These are phyloP conservation scores for Ophiostoma sp. DNA, from an alignment of 2,329 filamentous ascomycete genomes.

Conservation along the genomic window DNA sequence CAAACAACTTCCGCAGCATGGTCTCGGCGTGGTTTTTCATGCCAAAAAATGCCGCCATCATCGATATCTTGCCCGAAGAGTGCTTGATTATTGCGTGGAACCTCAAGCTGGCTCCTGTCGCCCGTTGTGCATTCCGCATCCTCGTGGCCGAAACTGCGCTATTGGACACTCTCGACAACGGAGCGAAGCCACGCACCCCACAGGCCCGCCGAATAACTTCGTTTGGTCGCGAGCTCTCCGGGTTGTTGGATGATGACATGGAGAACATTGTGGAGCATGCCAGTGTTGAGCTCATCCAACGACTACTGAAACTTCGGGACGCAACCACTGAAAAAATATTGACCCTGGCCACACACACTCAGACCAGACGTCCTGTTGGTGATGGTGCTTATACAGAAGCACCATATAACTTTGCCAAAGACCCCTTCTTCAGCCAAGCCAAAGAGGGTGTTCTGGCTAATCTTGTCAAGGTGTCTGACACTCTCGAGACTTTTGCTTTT, in stretches of 20 bases:
- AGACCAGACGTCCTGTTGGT: background rate
- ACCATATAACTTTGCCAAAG: background rate
- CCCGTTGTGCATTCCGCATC: conserved; percentile 50
- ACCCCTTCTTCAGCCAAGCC: background rate
- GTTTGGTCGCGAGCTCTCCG: background rate
- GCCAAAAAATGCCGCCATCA: conserved; percentile 50
- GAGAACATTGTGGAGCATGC: background rate
- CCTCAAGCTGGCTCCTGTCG: conserved; percentile 40
- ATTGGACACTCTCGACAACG: conserved; percentile 32
- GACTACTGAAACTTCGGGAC: background rate
- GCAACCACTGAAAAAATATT: background rate
- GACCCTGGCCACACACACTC: background rate
- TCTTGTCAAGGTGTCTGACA: background rate
- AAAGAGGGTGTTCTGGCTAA: background rate
- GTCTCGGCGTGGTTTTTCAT: conserved; percentile 33
- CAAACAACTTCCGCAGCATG: background rate
- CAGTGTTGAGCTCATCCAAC: background rate
- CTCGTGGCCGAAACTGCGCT: conserved; percentile 60
- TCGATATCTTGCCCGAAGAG: conserved; percentile 59
- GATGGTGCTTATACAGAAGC: background rate
- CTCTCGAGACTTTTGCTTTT: conserved; percentile 1
- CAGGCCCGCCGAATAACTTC: background rate
- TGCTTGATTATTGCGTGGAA: conserved; percentile 51
- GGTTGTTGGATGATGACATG: background rate
- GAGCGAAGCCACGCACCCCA: background rate